Conservation (phyloP, 2,329 filamentous ascomycete species). For the Fusarium sublunatum region DNA sequence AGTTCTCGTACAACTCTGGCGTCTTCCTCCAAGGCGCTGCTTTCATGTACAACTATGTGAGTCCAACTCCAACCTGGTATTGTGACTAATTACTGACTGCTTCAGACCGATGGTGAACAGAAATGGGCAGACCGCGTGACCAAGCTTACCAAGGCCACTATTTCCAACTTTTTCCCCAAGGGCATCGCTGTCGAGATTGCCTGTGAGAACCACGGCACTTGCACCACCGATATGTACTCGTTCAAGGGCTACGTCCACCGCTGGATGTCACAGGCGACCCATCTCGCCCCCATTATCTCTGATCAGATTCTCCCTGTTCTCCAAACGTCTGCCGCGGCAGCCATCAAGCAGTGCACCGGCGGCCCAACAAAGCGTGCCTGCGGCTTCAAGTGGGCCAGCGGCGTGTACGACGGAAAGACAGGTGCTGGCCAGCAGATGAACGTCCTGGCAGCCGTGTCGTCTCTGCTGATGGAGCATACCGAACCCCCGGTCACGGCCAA, state of each 20-base stretch:
- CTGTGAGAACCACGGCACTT: conserved; percentile 66
- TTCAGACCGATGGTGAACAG: conserved; percentile 58
- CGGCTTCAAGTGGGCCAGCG: conserved; percentile 65
- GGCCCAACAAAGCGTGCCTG: conserved; percentile 62
- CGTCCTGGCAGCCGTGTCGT: conserved; percentile 66
- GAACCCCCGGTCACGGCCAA: conserved; percentile 57
- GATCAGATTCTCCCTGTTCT: conserved; percentile 64
- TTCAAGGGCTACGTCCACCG: conserved; percentile 72
- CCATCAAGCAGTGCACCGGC: conserved; percentile 65
- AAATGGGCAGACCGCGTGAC: conserved; percentile 65
- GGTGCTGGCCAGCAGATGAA: conserved; percentile 72
- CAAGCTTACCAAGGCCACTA: conserved; percentile 52
- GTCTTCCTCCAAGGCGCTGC: conserved; percentile 69
- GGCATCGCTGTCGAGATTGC: conserved; percentile 69
- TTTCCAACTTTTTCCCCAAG: conserved; percentile 64
- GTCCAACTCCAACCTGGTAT: conserved; percentile 27
- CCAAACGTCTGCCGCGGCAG: conserved; percentile 63
- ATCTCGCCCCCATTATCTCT: conserved; percentile 65
- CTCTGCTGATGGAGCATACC: conserved; percentile 59
- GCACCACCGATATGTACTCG: conserved; percentile 71
- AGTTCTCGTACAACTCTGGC: conserved; percentile 72
- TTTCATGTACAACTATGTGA: conserved; percentile 71
- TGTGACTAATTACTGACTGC: conserved; percentile 12
- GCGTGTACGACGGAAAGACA: conserved; percentile 63
- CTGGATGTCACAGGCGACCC: conserved; percentile 65